These are phyloP conservation scores for Coemansia sp. DNA, from an alignment of 192 early-diverging fungal species.

Conservation along the genomic window DNA sequence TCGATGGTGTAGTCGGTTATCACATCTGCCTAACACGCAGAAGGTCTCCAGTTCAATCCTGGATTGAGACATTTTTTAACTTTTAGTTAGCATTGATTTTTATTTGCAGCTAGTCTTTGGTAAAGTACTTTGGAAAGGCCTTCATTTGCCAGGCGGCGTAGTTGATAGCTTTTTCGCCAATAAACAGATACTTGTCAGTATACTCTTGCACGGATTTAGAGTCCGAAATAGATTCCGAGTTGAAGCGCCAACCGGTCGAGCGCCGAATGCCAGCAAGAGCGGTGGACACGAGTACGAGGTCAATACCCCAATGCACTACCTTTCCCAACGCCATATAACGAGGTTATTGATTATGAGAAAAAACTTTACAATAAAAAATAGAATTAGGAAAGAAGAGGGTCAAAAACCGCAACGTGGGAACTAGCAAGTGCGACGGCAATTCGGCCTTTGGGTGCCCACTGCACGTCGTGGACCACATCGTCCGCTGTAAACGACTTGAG, in stretches of 20 bases:
- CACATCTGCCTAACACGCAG: constrained; percentile 14
- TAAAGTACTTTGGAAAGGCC: constrained; percentile 1
- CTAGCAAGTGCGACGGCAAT: constrained; percentile 46
- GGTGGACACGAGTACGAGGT: not conserved
- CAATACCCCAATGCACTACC: constrained; percentile 1
- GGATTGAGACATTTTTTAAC: constrained; percentile 2
- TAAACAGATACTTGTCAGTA: not conserved
- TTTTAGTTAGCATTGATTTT: not conserved
- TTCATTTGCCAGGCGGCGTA: constrained; percentile 3
- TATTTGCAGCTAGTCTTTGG: constrained; percentile 4
- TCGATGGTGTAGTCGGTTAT: constrained; percentile 14
- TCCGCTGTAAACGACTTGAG: constrained; percentile 44
- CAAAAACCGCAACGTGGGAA: constrained; percentile 37
- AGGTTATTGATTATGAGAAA: not conserved
- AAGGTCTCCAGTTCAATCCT: constrained; percentile 13
- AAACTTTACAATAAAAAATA: not conserved
- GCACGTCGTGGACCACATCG: constrained; percentile 49
- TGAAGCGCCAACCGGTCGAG: not conserved
- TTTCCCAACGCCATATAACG: not conserved
- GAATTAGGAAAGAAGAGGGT: constrained; percentile 17
- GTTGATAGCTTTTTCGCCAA: constrained; percentile 3
- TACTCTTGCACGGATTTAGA: not conserved
- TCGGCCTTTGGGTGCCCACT: constrained; percentile 47
- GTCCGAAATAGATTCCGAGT: not conserved
- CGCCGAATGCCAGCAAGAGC: not conserved